Evolutionary conservation across 2,329 filamentous ascomycete species (phyloP).

Genomic region (Cercospora beticola): DNA sequence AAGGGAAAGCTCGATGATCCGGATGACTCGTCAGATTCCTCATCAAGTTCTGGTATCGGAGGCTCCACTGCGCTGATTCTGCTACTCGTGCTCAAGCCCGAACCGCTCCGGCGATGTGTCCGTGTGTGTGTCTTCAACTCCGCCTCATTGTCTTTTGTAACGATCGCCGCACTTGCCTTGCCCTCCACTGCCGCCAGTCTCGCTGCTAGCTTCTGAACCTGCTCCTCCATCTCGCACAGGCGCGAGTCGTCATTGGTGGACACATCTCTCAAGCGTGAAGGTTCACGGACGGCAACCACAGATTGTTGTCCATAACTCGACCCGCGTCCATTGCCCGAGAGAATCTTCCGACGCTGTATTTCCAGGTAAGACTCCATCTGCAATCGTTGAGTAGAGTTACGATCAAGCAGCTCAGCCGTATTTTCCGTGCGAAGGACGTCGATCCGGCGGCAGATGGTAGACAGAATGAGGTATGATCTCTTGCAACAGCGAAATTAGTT

Average conservation of each 20-base stretch:
- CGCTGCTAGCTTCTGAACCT: slow-evolving; percentile 14
- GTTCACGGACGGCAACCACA: slow-evolving; percentile 19
- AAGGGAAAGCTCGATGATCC: slow-evolving; percentile 11
- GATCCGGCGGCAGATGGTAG: neutral
- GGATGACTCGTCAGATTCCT: neutral
- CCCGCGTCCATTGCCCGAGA: slow-evolving; percentile 9
- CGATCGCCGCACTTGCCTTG: slow-evolving; percentile 2
- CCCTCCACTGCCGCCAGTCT: slow-evolving; percentile 16
- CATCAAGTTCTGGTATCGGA: slow-evolving; percentile 16
- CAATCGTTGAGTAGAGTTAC: neutral
- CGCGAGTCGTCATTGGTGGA: slow-evolving; percentile 5
- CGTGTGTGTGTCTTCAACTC: slow-evolving; percentile 4
- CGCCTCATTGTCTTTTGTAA: slow-evolving; percentile 6
- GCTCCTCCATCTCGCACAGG: slow-evolving; percentile 12
- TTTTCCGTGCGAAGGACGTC: neutral
- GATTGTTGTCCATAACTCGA: slow-evolving; percentile 9
- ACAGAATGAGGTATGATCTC: neutral
- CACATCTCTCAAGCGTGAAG: slow-evolving; percentile 7
- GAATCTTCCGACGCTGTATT: slow-evolving; percentile 18
- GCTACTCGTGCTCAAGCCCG: slow-evolving; percentile 12
- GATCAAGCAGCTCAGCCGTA: neutral
- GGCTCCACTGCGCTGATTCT: slow-evolving; percentile 14
- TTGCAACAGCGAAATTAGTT: neutral
- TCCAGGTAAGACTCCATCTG: slow-evolving; percentile 20
- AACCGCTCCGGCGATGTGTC: slow-evolving; percentile 13